Evolutionary conservation across 2,329 filamentous ascomycete genomes (phyloP), one percentile per base, ranked within the genome.

Genomic region (Massarina eburnea): DNA sequence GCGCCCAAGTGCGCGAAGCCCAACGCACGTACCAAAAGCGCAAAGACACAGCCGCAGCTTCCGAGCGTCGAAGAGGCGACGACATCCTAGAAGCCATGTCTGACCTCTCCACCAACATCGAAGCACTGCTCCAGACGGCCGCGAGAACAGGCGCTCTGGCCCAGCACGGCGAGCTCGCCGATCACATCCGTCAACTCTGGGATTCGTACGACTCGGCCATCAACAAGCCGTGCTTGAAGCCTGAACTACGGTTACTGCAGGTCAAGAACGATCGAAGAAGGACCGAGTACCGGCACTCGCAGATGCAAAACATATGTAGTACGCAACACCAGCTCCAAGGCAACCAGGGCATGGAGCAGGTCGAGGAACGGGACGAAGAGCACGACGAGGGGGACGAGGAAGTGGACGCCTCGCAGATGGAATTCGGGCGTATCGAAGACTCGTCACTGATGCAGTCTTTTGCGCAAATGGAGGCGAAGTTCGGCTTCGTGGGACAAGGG

Each of bases 1-100:
- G 59, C 18, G 58, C 58, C 4, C 57, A 64, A 40, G 54, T 60
- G 1, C 52, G 58, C 17, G 53, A 60, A 18, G 58, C 61, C 2
- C 57, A 62, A 39, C 42, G 54, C 19, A 54, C 49, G 9, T 61
- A 64, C 32, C 57, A 61, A 21, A 58, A 57, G 36, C 46, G 54
- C 45, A 64, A 64, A 45, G 58, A 63, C n/a, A 51, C 38, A 12
- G 52, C 49, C 3, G 44, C 52, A 7, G 49, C 52, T 21, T 47
- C 50, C 5, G 49, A 54, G 17, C 50, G 52, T 17, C 41, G 45
- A 26, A 43, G 58, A 32, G 49, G 49, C 22, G 57, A 59, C 26
- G 57, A 59, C 15, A 42, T 61, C 9, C 48, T 63, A 3, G 48
- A 58, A 41, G 47, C 59, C 8, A 45, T 61, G 3, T 59, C 52